Base-by-base conservation (phyloP, 805 yeast genomes). In the Lachancea kluyveri region DNA sequence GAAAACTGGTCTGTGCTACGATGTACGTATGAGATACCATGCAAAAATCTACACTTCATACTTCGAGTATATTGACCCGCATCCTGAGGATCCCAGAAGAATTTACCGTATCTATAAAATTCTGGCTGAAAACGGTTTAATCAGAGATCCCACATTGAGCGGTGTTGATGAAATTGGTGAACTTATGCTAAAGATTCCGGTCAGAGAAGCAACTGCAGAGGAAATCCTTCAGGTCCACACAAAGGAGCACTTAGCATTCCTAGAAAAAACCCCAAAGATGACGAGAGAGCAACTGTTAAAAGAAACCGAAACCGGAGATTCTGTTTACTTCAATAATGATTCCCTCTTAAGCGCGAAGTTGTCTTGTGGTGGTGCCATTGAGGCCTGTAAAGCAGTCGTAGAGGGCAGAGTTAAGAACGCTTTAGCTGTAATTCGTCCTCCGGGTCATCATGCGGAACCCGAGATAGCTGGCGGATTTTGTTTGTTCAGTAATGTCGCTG, bases 361-460 rank as follows among this genome's bases (percentile, higher is more conserved):
- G 24, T 79, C 95, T 23, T 90, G 96, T 54, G 99, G 99, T 35
- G 97, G 98, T 21, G 80, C 95, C 18, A 92, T 92, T 30, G 97
- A 92, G 58, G 95, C 96, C 1, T 88, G 97, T 57, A 75, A 77
- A 43, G 95, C 97, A 0, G 97, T 92, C 13, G 82, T 92, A 7
- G 96, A 88, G 54, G 94, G 95, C 3, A 65, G 70, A 35, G 97
- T 90, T 18, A 86, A 86, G 52, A 92, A 92, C 54, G 79, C 96
- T 0, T 53, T 92, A 30, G 99, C 98, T 0, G 84, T 92, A 6
- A 95, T 92, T 10, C 74, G 99, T 43, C 99, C 99, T 2, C 99
- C 99, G 0, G 99, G 99, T 5, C 99, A 92, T 62, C 99, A 92
- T 54, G 97, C 98, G 1, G 99, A 94, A 52, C 98, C 99, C 2